Conservation (phyloP, 768 basidiomycete genomes). For the Psilocybe sp. region DNA sequence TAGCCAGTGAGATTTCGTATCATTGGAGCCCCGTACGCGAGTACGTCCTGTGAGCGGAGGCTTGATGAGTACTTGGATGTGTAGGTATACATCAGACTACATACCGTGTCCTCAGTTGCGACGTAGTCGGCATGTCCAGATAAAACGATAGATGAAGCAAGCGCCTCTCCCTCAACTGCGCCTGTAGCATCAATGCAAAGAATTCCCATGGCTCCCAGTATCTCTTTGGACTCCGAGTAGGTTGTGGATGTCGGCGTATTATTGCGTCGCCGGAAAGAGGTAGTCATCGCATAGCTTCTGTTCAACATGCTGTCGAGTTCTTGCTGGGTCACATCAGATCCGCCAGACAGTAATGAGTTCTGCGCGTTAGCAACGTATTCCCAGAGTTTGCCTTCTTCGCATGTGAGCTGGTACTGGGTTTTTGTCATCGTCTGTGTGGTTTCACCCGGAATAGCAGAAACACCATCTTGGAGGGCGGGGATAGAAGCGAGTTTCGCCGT, state of each 20-base stretch:
- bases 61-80: neutral
- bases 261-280: constrained; percentile 63
- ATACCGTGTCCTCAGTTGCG: constrained; percentile 85
- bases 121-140: constrained; percentile 83
- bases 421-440: constrained; percentile 56
- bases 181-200: constrained; percentile 68
- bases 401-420: constrained; percentile 53
- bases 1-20: constrained; percentile 72
- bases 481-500: constrained; percentile 42
- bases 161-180: constrained; percentile 80
- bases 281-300: constrained; percentile 54
- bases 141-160: constrained; percentile 75
- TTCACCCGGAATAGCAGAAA: constrained; percentile 21
- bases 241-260: constrained; percentile 61
- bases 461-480: constrained; percentile 18
- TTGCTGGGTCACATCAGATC: neutral
- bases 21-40: constrained; percentile 80
- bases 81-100: constrained; percentile 14
- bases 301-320: constrained; percentile 32
- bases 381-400: constrained; percentile 67
- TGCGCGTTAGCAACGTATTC: constrained; percentile 13
- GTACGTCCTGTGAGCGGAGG: constrained; percentile 56
- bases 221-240: constrained; percentile 66
- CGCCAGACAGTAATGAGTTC: neutral
- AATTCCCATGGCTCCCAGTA: constrained; percentile 80